Percentiles rank a stretch among this genome's conserved stretches.
These are phyloP conservation scores for Saitozyma podzolica DNA, from an alignment of 768 basidiomycete genomes.

Conservation along the genomic window DNA sequence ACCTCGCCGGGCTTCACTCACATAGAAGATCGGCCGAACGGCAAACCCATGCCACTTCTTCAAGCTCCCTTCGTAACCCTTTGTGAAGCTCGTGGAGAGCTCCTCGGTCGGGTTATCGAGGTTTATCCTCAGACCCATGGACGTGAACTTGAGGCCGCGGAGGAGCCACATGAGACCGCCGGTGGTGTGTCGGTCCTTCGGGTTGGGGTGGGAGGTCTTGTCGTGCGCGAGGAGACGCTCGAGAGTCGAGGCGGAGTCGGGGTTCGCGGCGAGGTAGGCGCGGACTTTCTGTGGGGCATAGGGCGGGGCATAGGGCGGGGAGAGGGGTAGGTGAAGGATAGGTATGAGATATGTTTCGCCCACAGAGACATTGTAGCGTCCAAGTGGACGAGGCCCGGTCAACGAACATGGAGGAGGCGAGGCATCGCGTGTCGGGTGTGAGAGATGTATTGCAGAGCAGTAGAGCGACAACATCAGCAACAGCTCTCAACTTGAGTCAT, in stretches of 20 bases:
- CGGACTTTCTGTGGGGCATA: constrained; percentile 73
- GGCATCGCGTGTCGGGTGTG: not conserved
- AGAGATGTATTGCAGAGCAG: not conserved
- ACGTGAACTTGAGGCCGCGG: constrained; percentile 80
- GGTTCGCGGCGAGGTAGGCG: constrained; percentile 69
- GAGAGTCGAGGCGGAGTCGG: constrained; percentile 69
- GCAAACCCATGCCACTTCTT: constrained; percentile 72
- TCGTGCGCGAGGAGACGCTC: constrained; percentile 82
- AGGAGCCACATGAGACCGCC: constrained; percentile 93
- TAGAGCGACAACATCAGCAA: not conserved
- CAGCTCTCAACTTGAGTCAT: not conserved
- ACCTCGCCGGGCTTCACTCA: constrained; percentile 48
- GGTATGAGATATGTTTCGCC: not conserved
- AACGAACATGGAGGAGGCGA: not conserved
- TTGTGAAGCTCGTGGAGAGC: constrained; percentile 71
- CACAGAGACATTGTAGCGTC: not conserved
- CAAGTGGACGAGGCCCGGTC: too few relatives aligned
- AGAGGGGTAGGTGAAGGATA: not conserved
- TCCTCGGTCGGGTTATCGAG: constrained; percentile 69
- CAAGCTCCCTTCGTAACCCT: constrained; percentile 77
- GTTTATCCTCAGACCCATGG: constrained; percentile 61
- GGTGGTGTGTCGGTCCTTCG: constrained; percentile 71
- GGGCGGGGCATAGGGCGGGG: not conserved
- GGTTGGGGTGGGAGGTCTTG: constrained; percentile 65
- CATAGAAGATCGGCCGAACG: constrained; percentile 61